These are phyloP conservation scores for Paragyromitra xinjiangensis DNA, from an alignment of 495 filamentous ascomycete genomes.

Conservation along the genomic window DNA sequence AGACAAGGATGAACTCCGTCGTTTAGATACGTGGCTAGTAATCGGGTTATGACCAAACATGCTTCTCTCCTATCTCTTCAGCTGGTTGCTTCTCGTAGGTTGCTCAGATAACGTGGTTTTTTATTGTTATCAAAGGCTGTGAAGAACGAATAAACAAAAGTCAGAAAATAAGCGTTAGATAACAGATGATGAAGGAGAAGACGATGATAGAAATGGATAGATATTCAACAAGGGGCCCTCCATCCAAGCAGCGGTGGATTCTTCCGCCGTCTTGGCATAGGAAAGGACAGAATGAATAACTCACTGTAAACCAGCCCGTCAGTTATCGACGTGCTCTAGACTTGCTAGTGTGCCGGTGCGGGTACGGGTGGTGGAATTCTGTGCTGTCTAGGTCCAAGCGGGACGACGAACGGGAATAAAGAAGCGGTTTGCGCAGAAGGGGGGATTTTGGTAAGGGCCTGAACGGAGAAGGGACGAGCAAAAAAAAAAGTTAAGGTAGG, in stretches of 20 bases:
- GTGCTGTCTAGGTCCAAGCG: constrained; percentile 32
- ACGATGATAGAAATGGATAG: constrained; percentile 32
- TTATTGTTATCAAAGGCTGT: constrained; percentile 6
- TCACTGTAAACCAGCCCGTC: constrained; percentile 39
- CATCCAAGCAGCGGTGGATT: constrained; percentile 28
- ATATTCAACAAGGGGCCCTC: constrained; percentile 25
- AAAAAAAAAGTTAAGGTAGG: constrained; percentile 26
- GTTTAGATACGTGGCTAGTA: constrained; percentile 53
- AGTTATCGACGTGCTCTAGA: constrained; percentile 33
- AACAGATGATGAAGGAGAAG: constrained; percentile 21
- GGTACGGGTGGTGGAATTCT: constrained; percentile 30
- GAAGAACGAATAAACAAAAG: not conserved
- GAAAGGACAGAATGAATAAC: constrained; percentile 41
- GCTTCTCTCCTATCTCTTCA: constrained; percentile 35
- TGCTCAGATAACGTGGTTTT: constrained; percentile 21
- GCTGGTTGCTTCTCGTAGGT: constrained; percentile 26
- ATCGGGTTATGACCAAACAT: constrained; percentile 55
- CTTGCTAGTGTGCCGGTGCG: constrained; percentile 23
- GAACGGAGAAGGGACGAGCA: constrained; percentile 25
- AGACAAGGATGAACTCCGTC: constrained; percentile 56
- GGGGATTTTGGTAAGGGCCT: constrained; percentile 42
- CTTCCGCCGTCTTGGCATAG: constrained; percentile 44
- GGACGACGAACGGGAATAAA: constrained; percentile 22
- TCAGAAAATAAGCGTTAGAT: constrained; percentile 17
- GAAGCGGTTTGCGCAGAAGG: constrained; percentile 13